These are phyloP conservation scores for Puccinia brachypodii DNA, from an alignment of 1,284 basidiomycete genomes.

Conservation along the genomic window DNA sequence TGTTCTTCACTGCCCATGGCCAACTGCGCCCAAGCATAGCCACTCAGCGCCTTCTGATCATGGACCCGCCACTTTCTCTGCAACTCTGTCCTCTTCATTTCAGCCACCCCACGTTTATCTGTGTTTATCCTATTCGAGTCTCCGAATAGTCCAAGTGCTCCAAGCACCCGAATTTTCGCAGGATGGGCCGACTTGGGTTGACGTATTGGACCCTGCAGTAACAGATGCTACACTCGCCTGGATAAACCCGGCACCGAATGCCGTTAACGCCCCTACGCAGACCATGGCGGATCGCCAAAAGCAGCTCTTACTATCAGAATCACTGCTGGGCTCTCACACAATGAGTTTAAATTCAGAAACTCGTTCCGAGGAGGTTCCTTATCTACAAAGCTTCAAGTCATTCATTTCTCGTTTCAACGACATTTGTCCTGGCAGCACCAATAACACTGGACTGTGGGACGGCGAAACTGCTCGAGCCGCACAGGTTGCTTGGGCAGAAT, in stretches of 20 bases:
- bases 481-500: slow-evolving; percentile 20
- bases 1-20: slow-evolving; percentile 15
- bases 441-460: not conserved
- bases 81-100: slow-evolving; percentile 1
- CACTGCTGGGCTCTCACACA: not conserved
- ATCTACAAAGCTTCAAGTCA: not conserved
- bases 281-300: not conserved
- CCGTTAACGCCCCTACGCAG: not conserved
- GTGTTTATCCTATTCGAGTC: not conserved
- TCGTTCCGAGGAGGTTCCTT: not conserved
- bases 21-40: slow-evolving; percentile 7
- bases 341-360: not conserved
- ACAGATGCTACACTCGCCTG: slow-evolving; percentile 25
- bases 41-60: not conserved
- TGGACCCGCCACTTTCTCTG: slow-evolving; percentile 12
- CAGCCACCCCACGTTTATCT: slow-evolving; percentile 21
- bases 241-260: not conserved
- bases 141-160: slow-evolving; percentile 28
- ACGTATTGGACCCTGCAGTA: slow-evolving; percentile 26
- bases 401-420: slow-evolving; percentile 34
- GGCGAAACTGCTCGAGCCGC: not conserved
- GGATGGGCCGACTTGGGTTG: slow-evolving; percentile 31
- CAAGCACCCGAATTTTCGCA: slow-evolving; percentile 19
- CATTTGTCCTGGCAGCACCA: not conserved
- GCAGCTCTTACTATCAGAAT: not conserved